phyloP scores from a whole-genome alignment of 495 filamentous ascomycete species.

The Cetradonia linearis region DNA sequence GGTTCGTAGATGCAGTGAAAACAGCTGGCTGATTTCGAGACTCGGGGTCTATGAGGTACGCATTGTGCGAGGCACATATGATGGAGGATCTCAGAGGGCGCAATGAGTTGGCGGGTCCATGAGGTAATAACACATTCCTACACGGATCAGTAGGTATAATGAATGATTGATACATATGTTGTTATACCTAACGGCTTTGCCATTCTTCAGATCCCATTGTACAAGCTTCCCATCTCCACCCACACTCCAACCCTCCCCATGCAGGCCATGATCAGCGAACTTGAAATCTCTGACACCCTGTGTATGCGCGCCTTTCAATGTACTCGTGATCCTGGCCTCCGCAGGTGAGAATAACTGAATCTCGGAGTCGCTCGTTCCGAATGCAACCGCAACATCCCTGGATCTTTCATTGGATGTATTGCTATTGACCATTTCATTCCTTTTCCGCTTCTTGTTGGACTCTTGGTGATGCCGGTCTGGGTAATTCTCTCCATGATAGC shows the following conservation, averaged over 20 bases:
- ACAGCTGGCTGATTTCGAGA: constrained; percentile 33
- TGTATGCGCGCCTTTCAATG: constrained; percentile 42
- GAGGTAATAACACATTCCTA: constrained; percentile 41
- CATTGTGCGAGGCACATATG: constrained; percentile 47
- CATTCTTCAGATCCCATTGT: constrained; percentile 47
- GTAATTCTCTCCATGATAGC: constrained; percentile 34
- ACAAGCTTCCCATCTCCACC: constrained; percentile 50
- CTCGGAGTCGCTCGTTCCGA: constrained; percentile 44
- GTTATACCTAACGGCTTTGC: constrained; percentile 38
- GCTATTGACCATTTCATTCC: constrained; percentile 39
- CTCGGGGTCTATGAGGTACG: constrained; percentile 42
- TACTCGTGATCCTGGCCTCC: constrained; percentile 42
- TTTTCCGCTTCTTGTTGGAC: constrained; percentile 50
- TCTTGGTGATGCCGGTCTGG: constrained; percentile 31
- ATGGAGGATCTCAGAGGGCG: constrained; percentile 32
- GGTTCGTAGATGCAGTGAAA: constrained; percentile 46
- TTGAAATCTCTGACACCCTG: constrained; percentile 48
- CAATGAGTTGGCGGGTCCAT: constrained; percentile 37
- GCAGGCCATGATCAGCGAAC: constrained; percentile 38
- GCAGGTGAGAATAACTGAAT: constrained; percentile 45
- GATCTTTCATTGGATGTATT: constrained; percentile 30
- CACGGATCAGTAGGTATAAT: constrained; percentile 16
- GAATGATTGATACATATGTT: not conserved
- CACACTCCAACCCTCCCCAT: constrained; percentile 47
- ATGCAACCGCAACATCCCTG: constrained; percentile 41